These are phyloP conservation scores for Fagopyrum tataricum DNA, from an alignment of 148 eudicot genomes.

Conservation along the genomic window DNA sequence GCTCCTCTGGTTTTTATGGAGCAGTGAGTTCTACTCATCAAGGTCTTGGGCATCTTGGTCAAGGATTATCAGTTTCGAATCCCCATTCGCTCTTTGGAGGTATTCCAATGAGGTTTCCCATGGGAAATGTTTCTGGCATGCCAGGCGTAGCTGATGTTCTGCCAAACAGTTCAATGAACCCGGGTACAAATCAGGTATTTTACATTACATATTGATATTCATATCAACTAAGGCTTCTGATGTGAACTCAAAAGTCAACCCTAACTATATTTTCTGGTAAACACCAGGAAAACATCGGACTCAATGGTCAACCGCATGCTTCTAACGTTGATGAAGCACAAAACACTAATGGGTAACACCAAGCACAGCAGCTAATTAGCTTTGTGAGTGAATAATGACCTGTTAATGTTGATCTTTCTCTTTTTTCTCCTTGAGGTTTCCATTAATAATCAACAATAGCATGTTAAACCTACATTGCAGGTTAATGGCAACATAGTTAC, in stretches of 20 bases:
- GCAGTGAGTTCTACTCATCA: conserved; percentile 39
- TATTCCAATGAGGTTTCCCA: conserved; percentile 23
- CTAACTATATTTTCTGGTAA: neutral
- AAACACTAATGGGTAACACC: conserved; percentile 3
- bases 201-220: neutral
- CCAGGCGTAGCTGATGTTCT: conserved; percentile 6
- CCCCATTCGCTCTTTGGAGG: conserved; percentile 30
- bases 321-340: conserved; percentile 3
- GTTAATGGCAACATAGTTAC: neutral
- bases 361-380: conserved; percentile 13
- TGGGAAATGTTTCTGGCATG: conserved; percentile 27
- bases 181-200: neutral
- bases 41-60: conserved; percentile 46
- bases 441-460: neutral
- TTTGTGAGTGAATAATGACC: neutral
- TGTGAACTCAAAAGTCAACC: neutral
- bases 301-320: conserved; percentile 3
- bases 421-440: neutral
- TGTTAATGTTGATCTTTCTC: conserved; percentile 2
- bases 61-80: conserved; percentile 46
- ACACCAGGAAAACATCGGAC: neutral
- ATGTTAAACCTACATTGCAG: conserved; percentile 3
- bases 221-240: neutral
- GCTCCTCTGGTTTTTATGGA: conserved; percentile 40
- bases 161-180: neutral